Conservation (phyloP, 2,329 filamentous ascomycete species). For the Fusarium sp. region DNA sequence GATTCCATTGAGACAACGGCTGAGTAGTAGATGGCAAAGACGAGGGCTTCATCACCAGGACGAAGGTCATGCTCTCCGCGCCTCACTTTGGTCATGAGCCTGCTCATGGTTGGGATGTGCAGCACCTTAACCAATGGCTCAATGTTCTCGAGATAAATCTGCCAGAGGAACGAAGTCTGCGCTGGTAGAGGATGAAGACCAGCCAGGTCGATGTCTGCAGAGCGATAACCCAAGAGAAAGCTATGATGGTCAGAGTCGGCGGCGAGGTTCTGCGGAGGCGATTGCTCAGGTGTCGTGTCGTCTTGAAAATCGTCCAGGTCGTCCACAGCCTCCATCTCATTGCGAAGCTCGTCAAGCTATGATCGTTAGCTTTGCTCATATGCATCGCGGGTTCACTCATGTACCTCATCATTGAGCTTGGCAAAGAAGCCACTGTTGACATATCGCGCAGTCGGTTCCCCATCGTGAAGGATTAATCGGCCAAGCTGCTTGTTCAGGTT, state of each 20-base stretch:
- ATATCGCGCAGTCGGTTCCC: slow-evolving; percentile 75
- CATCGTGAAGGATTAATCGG: slow-evolving; percentile 76
- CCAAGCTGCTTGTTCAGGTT: slow-evolving; percentile 52
- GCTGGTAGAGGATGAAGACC: slow-evolving; percentile 31
- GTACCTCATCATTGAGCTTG: slow-evolving; percentile 78
- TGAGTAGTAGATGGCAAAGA: slow-evolving; percentile 37
- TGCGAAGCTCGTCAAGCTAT: slow-evolving; percentile 33
- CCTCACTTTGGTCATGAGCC: slow-evolving; percentile 30
- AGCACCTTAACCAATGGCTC: slow-evolving; percentile 35
- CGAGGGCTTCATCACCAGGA: slow-evolving; percentile 31
- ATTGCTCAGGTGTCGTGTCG: slow-evolving; percentile 33
- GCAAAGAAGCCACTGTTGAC: slow-evolving; percentile 83
- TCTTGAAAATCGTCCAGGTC: slow-evolving; percentile 24
- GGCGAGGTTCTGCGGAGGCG: slow-evolving; percentile 19
- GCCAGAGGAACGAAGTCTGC: slow-evolving; percentile 30
- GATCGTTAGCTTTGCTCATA: background rate
- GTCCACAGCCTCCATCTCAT: slow-evolving; percentile 30
- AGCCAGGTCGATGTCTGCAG: slow-evolving; percentile 23
- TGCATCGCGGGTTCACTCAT: background rate
- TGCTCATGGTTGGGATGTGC: slow-evolving; percentile 35
- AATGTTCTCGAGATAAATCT: slow-evolving; percentile 36
- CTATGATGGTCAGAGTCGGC: slow-evolving; percentile 27
- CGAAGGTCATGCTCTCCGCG: slow-evolving; percentile 28
- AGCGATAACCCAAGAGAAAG: slow-evolving; percentile 35
- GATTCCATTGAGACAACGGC: slow-evolving; percentile 26